These are phyloP conservation scores for Colletotrichum sp. DNA, from an alignment of 2,329 filamentous ascomycete species.

Conservation along the genomic window DNA sequence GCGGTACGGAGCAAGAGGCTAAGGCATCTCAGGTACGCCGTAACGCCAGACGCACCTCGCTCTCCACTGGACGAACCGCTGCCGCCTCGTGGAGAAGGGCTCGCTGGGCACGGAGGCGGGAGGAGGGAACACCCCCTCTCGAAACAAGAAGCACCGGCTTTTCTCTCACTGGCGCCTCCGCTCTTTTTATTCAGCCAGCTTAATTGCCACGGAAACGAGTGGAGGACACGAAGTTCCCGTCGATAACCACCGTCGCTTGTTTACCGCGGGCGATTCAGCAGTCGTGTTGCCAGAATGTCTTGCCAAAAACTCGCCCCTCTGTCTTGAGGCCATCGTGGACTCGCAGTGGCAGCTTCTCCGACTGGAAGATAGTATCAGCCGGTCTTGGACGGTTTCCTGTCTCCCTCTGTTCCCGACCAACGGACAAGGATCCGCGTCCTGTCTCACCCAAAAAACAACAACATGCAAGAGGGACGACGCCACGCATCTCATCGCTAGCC, in stretches of 20 bases:
- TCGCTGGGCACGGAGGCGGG: neutral
- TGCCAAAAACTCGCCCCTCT: neutral
- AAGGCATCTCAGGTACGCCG: neutral
- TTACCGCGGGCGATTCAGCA: neutral
- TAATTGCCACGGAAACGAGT: conserved; percentile 17
- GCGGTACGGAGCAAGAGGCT: neutral
- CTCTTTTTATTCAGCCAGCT: neutral
- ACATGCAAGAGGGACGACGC: neutral
- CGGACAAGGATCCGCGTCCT: conserved; percentile 9
- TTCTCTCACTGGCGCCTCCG: conserved; percentile 1
- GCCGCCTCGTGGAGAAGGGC: neutral
- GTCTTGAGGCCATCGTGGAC: conserved; percentile 7
- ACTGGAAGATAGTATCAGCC: neutral
- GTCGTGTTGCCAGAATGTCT: neutral
- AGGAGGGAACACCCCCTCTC: conserved; percentile 17
- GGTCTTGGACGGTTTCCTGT: neutral
- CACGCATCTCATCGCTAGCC: conserved; percentile 14
- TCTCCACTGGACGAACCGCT: neutral
- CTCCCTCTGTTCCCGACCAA: conserved; percentile 1
- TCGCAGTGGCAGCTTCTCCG: neutral
- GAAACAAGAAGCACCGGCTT: neutral
- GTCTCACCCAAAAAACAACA: conserved; percentile 12
- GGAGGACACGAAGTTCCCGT: neutral
- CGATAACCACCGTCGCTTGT: neutral
- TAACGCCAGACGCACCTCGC: neutral